Conservation (phyloP, 441 rosid genomes). For the Sinapis alba region DNA sequence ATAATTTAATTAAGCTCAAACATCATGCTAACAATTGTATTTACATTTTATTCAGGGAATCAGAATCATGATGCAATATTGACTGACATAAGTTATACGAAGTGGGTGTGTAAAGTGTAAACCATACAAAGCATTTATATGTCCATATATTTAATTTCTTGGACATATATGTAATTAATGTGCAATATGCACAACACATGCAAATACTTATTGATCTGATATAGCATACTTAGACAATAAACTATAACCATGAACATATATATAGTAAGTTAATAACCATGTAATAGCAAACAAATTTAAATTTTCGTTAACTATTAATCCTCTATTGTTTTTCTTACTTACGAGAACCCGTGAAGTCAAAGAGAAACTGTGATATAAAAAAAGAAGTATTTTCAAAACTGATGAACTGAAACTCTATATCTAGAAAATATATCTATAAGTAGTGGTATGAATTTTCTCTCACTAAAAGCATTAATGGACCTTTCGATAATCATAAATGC, state of each 20-base stretch:
- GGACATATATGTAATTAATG: slow-evolving; percentile 32
- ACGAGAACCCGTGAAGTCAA: slow-evolving; percentile 30
- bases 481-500: slow-evolving; percentile 64
- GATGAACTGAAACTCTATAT: slow-evolving; percentile 13
- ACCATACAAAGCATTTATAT: slow-evolving; percentile 34
- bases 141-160: slow-evolving; percentile 24
- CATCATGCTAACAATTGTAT: not conserved
- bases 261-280: not conserved
- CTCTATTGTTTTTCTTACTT: slow-evolving; percentile 8
- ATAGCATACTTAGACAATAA: not conserved
- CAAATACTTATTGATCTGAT: not conserved
- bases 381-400: not conserved
- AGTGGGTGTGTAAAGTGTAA: slow-evolving; percentile 17
- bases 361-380: slow-evolving; percentile 4
- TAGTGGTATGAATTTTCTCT: slow-evolving; percentile 26
- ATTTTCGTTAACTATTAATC: not conserved
- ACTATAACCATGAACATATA: not conserved
- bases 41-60: not conserved
- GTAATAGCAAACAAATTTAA: not conserved
- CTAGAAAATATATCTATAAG: slow-evolving; percentile 15
- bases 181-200: slow-evolving; percentile 20
- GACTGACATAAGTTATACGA: slow-evolving; percentile 26
- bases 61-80: slow-evolving; percentile 17
- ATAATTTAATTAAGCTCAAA: not conserved
- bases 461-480: slow-evolving; percentile 47